phyloP scores from a whole-genome alignment of 169 alveolate species.

The Cryptosporidium sp. region DNA sequence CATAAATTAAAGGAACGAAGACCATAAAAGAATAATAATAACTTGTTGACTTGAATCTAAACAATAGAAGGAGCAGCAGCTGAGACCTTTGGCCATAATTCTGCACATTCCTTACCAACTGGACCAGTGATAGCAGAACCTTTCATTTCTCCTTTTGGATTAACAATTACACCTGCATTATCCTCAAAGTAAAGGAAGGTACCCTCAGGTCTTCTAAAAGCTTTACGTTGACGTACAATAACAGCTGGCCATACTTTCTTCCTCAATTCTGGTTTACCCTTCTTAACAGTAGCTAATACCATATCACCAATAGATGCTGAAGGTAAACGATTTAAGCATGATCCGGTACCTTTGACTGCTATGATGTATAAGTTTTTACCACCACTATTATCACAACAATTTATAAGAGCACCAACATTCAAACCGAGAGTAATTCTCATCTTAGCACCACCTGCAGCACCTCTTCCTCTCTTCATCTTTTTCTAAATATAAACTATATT shows the following conservation, averaged over 20 bases:
- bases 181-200: conserved; percentile 97
- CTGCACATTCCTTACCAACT: conserved; percentile 99
- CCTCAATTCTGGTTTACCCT: conserved; percentile 98
- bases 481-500: neutral
- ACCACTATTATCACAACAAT: conserved; percentile 99
- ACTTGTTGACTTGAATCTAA: conserved; percentile 79
- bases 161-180: conserved; percentile 98
- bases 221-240: conserved; percentile 97
- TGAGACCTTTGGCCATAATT: conserved; percentile 99
- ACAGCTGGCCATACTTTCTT: conserved; percentile 98
- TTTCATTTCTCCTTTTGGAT: conserved; percentile 99
- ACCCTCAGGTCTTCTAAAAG: conserved; percentile 99
- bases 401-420: conserved; percentile 97
- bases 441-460: conserved; percentile 90
- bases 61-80: conserved; percentile 98
- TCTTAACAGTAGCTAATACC: conserved; percentile 97
- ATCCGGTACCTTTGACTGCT: conserved; percentile 97
- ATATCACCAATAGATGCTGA: conserved; percentile 99
- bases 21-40: neutral
- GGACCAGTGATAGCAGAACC: conserved; percentile 99
- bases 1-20: neutral
- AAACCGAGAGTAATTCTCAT: conserved; percentile 93
- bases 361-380: conserved; percentile 97
- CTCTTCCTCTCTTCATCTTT: conserved; percentile 85
- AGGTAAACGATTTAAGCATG: conserved; percentile 97